Conservation (phyloP, 768 basidiomycete genomes). For the Leccinellum albellum region DNA sequence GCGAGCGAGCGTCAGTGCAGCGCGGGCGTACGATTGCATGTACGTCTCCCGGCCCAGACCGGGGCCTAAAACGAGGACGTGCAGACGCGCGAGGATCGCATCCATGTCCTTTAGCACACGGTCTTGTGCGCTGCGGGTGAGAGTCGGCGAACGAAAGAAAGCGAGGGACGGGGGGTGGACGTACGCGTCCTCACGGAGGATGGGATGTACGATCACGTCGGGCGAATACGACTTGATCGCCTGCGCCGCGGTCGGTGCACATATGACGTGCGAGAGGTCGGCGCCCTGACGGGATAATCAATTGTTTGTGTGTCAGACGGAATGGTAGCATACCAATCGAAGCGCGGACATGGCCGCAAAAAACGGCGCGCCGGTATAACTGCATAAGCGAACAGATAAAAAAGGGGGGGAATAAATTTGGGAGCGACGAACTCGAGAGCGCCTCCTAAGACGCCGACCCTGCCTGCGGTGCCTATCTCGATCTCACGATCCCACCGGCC, state of each 20-base stretch:
- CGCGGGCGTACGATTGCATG: conserved; percentile 81
- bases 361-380: conserved; percentile 96
- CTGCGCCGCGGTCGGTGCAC: conserved; percentile 84
- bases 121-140: conserved; percentile 40
- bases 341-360: conserved; percentile 91
- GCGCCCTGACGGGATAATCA: conserved; percentile 56
- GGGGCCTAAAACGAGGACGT: conserved; percentile 91
- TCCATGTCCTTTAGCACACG: conserved; percentile 51
- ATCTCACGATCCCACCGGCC: background rate
- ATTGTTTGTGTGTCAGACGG: background rate
- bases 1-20: conserved; percentile 74
- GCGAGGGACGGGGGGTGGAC: conserved; percentile 19
- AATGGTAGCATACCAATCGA: conserved; percentile 53
- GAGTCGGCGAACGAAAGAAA: background rate
- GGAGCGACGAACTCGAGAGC: conserved; percentile 72
- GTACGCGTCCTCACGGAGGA: conserved; percentile 67
- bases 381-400: conserved; percentile 27
- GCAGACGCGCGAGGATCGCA: conserved; percentile 77
- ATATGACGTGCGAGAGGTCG: conserved; percentile 96
- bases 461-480: conserved; percentile 42
- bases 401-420: background rate
- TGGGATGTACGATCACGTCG: conserved; percentile 95
- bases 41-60: conserved; percentile 88
- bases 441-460: conserved; percentile 92
- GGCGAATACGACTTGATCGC: conserved; percentile 98